Evolutionary conservation across 2,329 filamentous ascomycete genomes (phyloP).

Genomic region (Alternaria conjuncta): DNA sequence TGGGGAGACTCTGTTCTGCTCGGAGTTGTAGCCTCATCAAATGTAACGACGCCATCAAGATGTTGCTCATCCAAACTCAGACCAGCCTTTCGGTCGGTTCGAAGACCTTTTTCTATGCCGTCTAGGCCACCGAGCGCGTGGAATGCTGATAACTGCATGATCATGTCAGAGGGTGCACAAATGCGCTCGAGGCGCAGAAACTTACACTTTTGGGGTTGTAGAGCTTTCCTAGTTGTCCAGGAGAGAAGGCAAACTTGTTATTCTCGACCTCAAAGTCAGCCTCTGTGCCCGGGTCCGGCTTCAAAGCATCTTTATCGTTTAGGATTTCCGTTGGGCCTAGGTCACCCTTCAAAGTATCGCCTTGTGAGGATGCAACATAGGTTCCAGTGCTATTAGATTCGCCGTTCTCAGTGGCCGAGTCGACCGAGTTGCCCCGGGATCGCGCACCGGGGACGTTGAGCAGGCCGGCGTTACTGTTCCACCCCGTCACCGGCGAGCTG

Average conservation of each 20-base stretch:
- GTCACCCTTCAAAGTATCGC: slow-evolving; percentile 51
- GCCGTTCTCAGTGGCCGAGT: slow-evolving; percentile 64
- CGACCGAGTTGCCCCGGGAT: slow-evolving; percentile 70
- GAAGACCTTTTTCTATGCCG: slow-evolving; percentile 76
- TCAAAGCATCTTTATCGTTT: slow-evolving; percentile 72
- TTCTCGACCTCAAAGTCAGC: slow-evolving; percentile 72
- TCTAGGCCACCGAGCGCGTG: slow-evolving; percentile 75
- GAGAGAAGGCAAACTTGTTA: slow-evolving; percentile 84
- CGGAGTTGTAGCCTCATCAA: slow-evolving; percentile 65
- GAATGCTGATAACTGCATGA: slow-evolving; percentile 59
- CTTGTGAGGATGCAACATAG: slow-evolving; percentile 57
- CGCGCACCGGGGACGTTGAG: slow-evolving; percentile 68
- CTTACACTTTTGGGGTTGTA: slow-evolving; percentile 79
- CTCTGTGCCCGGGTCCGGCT: slow-evolving; percentile 73
- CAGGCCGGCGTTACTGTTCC: slow-evolving; percentile 63
- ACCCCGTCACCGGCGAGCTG: slow-evolving; percentile 65
- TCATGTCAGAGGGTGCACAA: background rate
- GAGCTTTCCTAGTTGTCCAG: slow-evolving; percentile 80
- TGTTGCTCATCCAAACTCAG: slow-evolving; percentile 72
- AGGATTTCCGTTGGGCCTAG: slow-evolving; percentile 61
- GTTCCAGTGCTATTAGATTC: slow-evolving; percentile 65
- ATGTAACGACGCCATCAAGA: slow-evolving; percentile 69
- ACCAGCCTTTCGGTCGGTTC: slow-evolving; percentile 69
- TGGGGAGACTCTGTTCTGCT: slow-evolving; percentile 19
- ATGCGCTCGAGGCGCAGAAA: background rate